These are phyloP conservation scores for Cryptococcus hybrid DNA, from an alignment of 1,284 basidiomycete genomes.

Conservation along the genomic window DNA sequence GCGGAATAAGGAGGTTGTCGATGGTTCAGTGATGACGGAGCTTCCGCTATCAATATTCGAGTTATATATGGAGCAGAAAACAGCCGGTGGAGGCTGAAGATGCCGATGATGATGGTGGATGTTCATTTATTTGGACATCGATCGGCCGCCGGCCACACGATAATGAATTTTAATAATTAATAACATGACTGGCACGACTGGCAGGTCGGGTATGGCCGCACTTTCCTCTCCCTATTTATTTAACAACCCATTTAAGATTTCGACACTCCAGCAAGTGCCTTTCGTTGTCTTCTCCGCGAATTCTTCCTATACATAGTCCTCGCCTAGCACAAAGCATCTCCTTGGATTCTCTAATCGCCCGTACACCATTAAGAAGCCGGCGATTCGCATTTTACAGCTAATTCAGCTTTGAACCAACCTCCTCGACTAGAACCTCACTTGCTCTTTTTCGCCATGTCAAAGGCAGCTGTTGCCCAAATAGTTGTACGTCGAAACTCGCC, in stretches of 20 bases:
- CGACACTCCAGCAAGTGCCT: neutral
- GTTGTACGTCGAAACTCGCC: slow-evolving; percentile 8
- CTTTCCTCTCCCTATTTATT: no score
- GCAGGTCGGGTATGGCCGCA: no score
- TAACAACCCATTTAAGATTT: slow-evolving; percentile 1
- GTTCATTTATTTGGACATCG: neutral
- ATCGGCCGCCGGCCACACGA: neutral
- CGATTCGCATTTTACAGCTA: no score
- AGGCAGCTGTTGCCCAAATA: slow-evolving; percentile 9
- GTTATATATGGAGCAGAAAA: no score
- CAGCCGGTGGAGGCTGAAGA: no score
- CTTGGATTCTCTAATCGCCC: neutral
- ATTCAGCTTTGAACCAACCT: no score
- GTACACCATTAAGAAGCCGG: neutral
- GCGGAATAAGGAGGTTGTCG: neutral
- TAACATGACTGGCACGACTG: no score
- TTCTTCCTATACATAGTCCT: neutral
- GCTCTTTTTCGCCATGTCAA: slow-evolving; percentile 5
- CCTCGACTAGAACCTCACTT: neutral
- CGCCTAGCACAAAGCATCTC: neutral
- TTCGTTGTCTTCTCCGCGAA: neutral
- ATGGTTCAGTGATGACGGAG: neutral
- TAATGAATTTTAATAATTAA: no score
- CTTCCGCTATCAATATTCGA: no score
- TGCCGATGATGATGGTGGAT: no score